Percentiles rank a stretch among this genome's conserved stretches.
Conservation (phyloP, 1,139 yeast species). For the Suhomyces bribrorum region DNA sequence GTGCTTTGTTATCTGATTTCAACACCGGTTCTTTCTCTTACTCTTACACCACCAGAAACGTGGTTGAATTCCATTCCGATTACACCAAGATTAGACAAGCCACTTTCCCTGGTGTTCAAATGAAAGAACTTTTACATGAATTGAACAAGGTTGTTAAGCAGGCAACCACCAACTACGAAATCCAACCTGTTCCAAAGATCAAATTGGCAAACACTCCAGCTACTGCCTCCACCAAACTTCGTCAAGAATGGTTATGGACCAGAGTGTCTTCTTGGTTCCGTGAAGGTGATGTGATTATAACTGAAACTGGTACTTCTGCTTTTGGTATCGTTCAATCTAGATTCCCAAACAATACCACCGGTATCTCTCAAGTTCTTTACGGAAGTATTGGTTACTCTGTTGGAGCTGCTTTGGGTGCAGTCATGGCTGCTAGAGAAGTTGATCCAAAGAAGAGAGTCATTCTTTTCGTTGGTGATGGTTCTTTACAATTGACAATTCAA, state of each 20-base stretch:
- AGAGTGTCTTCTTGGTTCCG: slow-evolving; percentile 34
- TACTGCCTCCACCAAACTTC: slow-evolving; percentile 19
- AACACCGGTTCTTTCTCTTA: slow-evolving; percentile 89
- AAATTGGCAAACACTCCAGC: slow-evolving; percentile 36
- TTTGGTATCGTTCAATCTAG: slow-evolving; percentile 42
- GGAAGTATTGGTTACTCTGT: slow-evolving; percentile 36
- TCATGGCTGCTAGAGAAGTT: slow-evolving; percentile 55
- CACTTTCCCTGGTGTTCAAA: slow-evolving; percentile 73
- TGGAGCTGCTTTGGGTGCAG: slow-evolving; percentile 35
- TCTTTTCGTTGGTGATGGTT: slow-evolving; percentile 87
- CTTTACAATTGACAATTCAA: slow-evolving; percentile 84
- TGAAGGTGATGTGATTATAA: slow-evolving; percentile 38
- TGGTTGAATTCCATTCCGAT: slow-evolving; percentile 89
- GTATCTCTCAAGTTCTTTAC: slow-evolving; percentile 42
- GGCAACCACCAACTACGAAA: slow-evolving; percentile 38
- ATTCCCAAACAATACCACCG: slow-evolving; percentile 37
- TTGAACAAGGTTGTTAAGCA: slow-evolving; percentile 41
- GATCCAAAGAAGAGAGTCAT: slow-evolving; percentile 72
- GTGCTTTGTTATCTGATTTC: slow-evolving; percentile 84
- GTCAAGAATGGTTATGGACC: slow-evolving; percentile 42
- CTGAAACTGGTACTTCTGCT: slow-evolving; percentile 47
- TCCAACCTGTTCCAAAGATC: slow-evolving; percentile 49
- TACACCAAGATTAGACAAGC: slow-evolving; percentile 77
- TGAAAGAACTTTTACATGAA: slow-evolving; percentile 65
- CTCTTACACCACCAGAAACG: slow-evolving; percentile 74